These are phyloP conservation scores for Spathaspora passalidarum DNA, from an alignment of 805 yeast genomes.

Conservation along the genomic window DNA sequence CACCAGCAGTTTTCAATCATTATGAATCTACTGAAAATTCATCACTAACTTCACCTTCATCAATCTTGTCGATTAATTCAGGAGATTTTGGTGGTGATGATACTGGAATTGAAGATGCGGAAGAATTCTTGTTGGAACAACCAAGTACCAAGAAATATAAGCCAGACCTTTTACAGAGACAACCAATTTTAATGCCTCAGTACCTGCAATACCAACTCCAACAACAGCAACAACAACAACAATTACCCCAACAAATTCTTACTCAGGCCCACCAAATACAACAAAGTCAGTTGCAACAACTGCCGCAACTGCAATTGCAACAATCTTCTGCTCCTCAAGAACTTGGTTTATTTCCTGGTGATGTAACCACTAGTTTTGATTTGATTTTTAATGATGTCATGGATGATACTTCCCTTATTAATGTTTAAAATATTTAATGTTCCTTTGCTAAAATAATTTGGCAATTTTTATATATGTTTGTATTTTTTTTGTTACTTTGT, in stretches of 20 bases:
- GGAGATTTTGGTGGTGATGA: slow-evolving; percentile 19
- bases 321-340: not conserved
- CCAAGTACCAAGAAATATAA: slow-evolving; percentile 7
- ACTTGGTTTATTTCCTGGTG: slow-evolving; percentile 8
- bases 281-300: not conserved
- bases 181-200: not conserved
- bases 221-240: slow-evolving; percentile 2
- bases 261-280: not conserved
- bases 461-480: not conserved
- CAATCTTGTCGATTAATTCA: slow-evolving; percentile 32
- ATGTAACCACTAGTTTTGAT: slow-evolving; percentile 16
- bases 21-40: slow-evolving; percentile 3
- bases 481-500: not conserved
- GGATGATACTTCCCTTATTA: slow-evolving; percentile 23
- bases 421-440: slow-evolving; percentile 12
- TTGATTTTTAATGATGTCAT: slow-evolving; percentile 27
- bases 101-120: not conserved
- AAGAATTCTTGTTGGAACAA: slow-evolving; percentile 1
- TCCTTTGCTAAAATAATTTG: not conserved
- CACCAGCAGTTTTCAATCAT: slow-evolving; percentile 11
- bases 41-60: slow-evolving; percentile 33
- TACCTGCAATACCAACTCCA: not conserved
- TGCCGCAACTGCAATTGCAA: not conserved
- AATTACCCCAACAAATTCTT: not conserved
- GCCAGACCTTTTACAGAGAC: not conserved